Base-by-base conservation (phyloP, 768 basidiomycete genomes). In the Termitomyces sp. region DNA sequence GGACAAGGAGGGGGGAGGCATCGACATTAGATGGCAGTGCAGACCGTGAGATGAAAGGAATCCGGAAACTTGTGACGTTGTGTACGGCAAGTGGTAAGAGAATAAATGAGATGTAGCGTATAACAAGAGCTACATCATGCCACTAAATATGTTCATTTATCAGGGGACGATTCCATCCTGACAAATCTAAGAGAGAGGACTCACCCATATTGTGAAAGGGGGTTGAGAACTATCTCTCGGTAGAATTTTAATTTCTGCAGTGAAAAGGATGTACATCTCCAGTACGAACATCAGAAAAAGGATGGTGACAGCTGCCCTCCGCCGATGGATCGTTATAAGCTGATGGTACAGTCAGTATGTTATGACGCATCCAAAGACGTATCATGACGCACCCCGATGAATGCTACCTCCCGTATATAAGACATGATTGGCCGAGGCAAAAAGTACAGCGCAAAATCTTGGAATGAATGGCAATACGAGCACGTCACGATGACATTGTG, bases 401-500 rank as follows among this genome's bases (percentile, higher is more conserved):
- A 69, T 1, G 76, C 74, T 16, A 78, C 76, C 55, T 83, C 81
- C 22, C 79, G 78, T 57, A 88, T 69, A 62, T 90, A 90, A 36
- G 81, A 76, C 10, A 87, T 72, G 22, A 86, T 66, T 20, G 81
- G 74, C 7, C 73, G 70, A 1, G 86, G 81, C 26, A 87, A 65
- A 7, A 81, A 77, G 66, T 80, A 86, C 13, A 87, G 68, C 9
- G 77, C 77, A 66, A 80, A 90, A 57, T 90, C 88, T 28, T 78
- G 68, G 52, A 75, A 75, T 14, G 84, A 80, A 22, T 75, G 76
- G 68, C 89, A 91, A 66, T 85, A 82, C n/a, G 76, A 76, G 70
- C 89, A 91, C 8, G 76, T 78, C 46, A 83, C 74, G 16, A 91
- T 69, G 5, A 82, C 80, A 28, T 76, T 68, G 68, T 91, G 89